Evolutionary conservation across 371 early-diverging fungal species (phyloP), one percentile per base, ranked within the genome.

Genomic region (Umbelopsis sp.): DNA sequence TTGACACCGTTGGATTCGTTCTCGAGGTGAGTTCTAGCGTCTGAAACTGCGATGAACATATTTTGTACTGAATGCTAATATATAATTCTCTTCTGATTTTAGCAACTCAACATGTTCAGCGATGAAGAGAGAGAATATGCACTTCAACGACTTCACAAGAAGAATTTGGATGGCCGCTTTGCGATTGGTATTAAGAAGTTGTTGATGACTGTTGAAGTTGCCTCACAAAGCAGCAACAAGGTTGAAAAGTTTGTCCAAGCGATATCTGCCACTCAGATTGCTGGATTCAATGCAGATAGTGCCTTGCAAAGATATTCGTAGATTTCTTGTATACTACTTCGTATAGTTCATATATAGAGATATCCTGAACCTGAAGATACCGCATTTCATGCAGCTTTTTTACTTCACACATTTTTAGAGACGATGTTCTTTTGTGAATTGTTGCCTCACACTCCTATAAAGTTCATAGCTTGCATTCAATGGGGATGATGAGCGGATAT

Each of bases 151-250:
- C 76, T 96, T 65, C 70, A 76, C 44, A 71, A 80, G 65, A 76
- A 84, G 16, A 85, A 86, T 18, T 79, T 90, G 66, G 87, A 89
- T 46, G 76, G 80, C 24, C 82, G 86, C 44, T 69, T 97, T 41
- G 79, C 89, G n/a, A 89, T 98, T 50, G 94, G 95, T 10, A 85
- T 98, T 74, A 98, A 98, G 84, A 94, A 93, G 72, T 78, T 98
- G 62, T 72, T 98, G 66, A 90, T 93, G 89, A 82, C 94, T 12
- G 84, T 92, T 35, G 98, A 97, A 74, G 95, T 92, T 92, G 94
- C 96, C 3, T 72, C 91, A 37, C 97, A 95, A 77, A 94, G 93
- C 66, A 71, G 73, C n/a, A 86, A 89, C 69, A 87, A 85, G 65
- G 80, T 87, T 7, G 84, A 81, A 0, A 85, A 87, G 65, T 88